Conservation (phyloP, 2,329 filamentous ascomycete species). For the Thermoascus crustaceus region DNA sequence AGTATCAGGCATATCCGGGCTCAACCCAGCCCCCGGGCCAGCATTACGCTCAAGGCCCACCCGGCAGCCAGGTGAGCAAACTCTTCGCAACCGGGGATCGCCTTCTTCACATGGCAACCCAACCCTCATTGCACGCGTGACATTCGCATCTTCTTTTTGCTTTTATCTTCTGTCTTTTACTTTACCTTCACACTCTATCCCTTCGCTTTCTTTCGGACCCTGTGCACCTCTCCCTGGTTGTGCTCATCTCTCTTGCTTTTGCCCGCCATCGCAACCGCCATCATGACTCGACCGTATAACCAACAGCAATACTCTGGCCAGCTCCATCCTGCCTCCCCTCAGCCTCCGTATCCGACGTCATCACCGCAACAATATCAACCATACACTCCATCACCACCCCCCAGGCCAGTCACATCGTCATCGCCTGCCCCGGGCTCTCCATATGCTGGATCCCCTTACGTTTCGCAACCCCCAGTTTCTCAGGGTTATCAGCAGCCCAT, state of each 20-base stretch:
- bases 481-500: constrained; percentile 33
- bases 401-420: constrained; percentile 24
- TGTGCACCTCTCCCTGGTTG: constrained; percentile 5
- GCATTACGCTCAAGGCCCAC: constrained; percentile 12
- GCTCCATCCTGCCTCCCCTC: constrained; percentile 21
- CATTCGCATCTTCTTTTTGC: constrained; percentile 10
- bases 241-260: constrained; percentile 8
- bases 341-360: constrained; percentile 29
- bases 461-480: constrained; percentile 13
- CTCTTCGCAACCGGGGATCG: constrained; percentile 1
- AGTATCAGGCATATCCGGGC: constrained; percentile 51
- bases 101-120: too few relatives aligned
- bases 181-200: too few relatives aligned
- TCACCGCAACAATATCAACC: constrained; percentile 28
- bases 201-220: constrained; percentile 4
- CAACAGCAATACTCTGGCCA: constrained; percentile 29
- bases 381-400: constrained; percentile 26
- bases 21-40: constrained; percentile 17
- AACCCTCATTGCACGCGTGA: too few relatives aligned
- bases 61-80: constrained; percentile 29
- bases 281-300: constrained; percentile 31
- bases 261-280: constrained; percentile 12
- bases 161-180: constrained; percentile 6
- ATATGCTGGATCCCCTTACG: constrained; percentile 20
- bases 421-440: constrained; percentile 24